These are phyloP conservation scores for Acidiella bohemica DNA, from an alignment of 495 filamentous ascomycete genomes.

Conservation along the genomic window DNA sequence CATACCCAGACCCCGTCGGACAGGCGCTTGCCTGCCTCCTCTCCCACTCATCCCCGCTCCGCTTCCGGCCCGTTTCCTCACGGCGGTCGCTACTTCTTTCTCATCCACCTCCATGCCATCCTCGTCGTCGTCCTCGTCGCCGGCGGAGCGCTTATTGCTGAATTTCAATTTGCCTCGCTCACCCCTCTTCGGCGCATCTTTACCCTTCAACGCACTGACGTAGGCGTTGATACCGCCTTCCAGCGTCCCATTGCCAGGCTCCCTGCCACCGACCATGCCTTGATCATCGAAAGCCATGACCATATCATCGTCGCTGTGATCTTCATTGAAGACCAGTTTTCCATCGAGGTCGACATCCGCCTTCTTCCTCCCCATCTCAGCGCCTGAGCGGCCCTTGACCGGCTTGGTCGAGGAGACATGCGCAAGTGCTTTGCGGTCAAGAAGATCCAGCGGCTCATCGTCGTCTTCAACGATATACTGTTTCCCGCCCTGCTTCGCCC, in stretches of 20 bases:
- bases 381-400: slow-evolving; percentile 34
- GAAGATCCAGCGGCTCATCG: slow-evolving; percentile 84
- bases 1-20: slow-evolving; percentile 27
- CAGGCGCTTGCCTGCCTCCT: slow-evolving; percentile 28
- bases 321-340: slow-evolving; percentile 62
- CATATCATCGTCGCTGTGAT: slow-evolving; percentile 40
- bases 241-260: slow-evolving; percentile 30
- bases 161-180: slow-evolving; percentile 82
- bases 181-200: slow-evolving; percentile 67
- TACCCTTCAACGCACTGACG: slow-evolving; percentile 74
- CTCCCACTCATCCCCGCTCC: slow-evolving; percentile 2
- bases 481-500: slow-evolving; percentile 20
- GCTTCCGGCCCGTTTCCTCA: slow-evolving; percentile 2
- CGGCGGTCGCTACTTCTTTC: slow-evolving; percentile 31
- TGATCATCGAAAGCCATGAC: slow-evolving; percentile 50
- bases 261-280: slow-evolving; percentile 37
- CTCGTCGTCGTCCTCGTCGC: slow-evolving; percentile 47
- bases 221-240: slow-evolving; percentile 73
- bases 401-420: slow-evolving; percentile 90
- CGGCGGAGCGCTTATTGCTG: slow-evolving; percentile 46
- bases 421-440: slow-evolving; percentile 75
- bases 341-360: slow-evolving; percentile 71
- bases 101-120: slow-evolving; percentile 70
- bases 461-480: slow-evolving; percentile 83
- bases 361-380: slow-evolving; percentile 35